Evolutionary conservation across 768 basidiomycete genomes (phyloP).

Genomic region (Leccinum truebloodii): DNA sequence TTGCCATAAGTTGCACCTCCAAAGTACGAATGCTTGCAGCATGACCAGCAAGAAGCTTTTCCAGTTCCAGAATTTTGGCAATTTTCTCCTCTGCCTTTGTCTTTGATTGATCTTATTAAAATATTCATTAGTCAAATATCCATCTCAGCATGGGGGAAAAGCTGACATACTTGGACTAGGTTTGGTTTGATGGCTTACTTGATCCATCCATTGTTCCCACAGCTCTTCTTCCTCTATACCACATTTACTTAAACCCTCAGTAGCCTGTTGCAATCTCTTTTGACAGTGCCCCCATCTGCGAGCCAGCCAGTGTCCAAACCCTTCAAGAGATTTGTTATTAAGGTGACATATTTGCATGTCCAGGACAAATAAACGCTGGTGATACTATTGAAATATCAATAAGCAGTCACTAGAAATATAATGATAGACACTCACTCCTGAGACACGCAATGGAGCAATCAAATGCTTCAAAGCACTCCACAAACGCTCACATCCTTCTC

Average conservation of each 20-base stretch:
- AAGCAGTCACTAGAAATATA: no score
- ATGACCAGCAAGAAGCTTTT: no score
- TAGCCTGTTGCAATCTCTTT: neutral
- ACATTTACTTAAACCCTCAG: neutral
- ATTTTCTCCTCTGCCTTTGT: no score
- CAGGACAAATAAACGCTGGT: neutral
- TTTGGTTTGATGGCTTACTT: neutral
- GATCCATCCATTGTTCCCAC: neutral
- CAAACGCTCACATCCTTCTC: neutral
- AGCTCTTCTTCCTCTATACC: neutral
- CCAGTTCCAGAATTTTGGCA: no score
- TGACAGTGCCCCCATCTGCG: neutral
- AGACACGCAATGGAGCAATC: neutral
- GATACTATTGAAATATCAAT: neutral
- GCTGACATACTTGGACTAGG: neutral
- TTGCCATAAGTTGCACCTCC: neutral
- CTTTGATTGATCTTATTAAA: no score
- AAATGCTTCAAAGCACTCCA: neutral
- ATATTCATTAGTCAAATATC: no score
- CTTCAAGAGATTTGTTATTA: neutral
- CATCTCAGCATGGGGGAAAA: no score
- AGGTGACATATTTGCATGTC: neutral
- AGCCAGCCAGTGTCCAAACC: neutral
- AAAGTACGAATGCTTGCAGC: neutral
- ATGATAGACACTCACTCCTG: neutral